Base-by-base conservation (phyloP, 805 yeast genomes). In the Candida xyloterini region DNA sequence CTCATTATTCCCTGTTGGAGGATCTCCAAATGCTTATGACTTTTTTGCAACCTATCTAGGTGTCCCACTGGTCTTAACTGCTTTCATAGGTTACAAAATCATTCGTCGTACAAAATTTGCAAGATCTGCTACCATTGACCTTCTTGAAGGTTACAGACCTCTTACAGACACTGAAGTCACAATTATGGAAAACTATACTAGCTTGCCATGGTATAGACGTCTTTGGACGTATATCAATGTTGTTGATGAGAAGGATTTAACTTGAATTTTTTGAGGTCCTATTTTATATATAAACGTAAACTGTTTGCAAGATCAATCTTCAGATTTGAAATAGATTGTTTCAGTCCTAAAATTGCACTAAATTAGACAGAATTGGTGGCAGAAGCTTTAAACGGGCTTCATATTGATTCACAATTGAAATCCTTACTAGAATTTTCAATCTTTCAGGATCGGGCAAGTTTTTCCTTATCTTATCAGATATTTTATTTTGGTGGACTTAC, bases 211-310 rank as follows among this genome's bases (percentile, higher is more conserved):
- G 41, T 27, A 41, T 18, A 13, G 44, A n/a, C 27, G 41, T 14
- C 18, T 41, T 14, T 41, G 44, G 44, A 41, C 40, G 10, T 41
- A 41, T 22, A 27, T 41, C 18, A 41, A 41, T 23, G 44, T 41
- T 11, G 31, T 34, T 22, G 44, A 41, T 16, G 44, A 41, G 21
- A 41, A 36, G 22, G 31, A 32, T 9, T 18, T 41, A 13, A 30
- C 51, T 26, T 26, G 13, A 14, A 23, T 23, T 21, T 7, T 21
- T 21, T 9, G 7, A 7, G 9, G 23, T 21, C 7, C 9, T 7
- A 7, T 21, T 9, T 21, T 21, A 21, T 21, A 7, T 7, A 21
- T 7, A n/a, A n/a, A n/a, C n/a, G n/a, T n/a, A n/a, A n/a, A n/a
- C n/a, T n/a, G n/a, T n/a, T n/a, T n/a, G n/a, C 14, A 25, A n/a